Conservation (phyloP, 2,329 filamentous ascomycete species). For the Trichoderma oligosporum region DNA sequence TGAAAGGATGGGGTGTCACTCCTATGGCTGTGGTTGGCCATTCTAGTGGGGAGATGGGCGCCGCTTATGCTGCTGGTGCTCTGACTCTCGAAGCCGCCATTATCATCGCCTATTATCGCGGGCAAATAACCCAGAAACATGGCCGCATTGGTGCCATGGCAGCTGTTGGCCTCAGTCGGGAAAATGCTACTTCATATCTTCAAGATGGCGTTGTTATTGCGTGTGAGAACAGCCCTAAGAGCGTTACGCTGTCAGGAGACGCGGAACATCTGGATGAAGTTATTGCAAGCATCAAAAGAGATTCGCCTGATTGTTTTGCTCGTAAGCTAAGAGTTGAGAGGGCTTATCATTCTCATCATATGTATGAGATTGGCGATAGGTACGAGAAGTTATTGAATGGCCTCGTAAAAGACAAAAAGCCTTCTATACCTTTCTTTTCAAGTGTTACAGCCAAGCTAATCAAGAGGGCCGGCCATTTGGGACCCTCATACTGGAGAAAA, state of each 20-base stretch:
- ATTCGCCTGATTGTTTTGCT: constrained; percentile 42
- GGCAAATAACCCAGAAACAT: neutral
- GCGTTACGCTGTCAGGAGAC: constrained; percentile 47
- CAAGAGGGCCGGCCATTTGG: neutral
- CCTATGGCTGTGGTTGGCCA: constrained; percentile 1
- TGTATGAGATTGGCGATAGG: neutral
- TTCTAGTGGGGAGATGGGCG: constrained; percentile 14
- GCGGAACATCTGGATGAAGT: constrained; percentile 36
- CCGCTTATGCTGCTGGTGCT: constrained; percentile 27
- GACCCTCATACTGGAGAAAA: constrained; percentile 18
- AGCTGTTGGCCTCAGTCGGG: neutral
- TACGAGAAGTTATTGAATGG: constrained; percentile 3
- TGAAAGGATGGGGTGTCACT: neutral
- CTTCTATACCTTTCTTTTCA: constrained; percentile 40
- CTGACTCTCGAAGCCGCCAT: constrained; percentile 1
- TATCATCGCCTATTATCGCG: constrained; percentile 11
- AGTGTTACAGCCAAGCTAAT: constrained; percentile 6
- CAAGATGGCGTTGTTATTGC: constrained; percentile 27
- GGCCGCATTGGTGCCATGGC: constrained; percentile 7
- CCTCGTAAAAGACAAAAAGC: neutral
- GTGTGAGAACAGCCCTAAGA: constrained; percentile 49
- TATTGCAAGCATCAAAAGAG: constrained; percentile 28
- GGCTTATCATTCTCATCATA: constrained; percentile 45
- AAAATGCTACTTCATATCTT: neutral
- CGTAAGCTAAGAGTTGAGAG: constrained; percentile 43